Evolutionary conservation across 2,329 filamentous ascomycete genomes (phyloP), one percentile per base, ranked within the genome.

Genomic region (Sporothrix brasiliensis): DNA sequence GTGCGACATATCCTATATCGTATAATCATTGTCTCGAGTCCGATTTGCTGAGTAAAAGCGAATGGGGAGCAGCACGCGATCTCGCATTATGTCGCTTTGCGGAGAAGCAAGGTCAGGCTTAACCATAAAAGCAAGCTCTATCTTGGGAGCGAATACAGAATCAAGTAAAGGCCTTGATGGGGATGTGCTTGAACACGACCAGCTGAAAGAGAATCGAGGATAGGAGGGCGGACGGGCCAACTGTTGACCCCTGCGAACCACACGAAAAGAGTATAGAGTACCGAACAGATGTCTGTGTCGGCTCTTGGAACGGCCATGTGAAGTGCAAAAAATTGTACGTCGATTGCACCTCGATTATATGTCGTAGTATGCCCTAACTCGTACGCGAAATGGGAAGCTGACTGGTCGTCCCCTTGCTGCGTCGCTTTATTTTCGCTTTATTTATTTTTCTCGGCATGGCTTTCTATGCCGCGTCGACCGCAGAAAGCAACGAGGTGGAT

Each of bases 181-280:
- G 67, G 47, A 9, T 41, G 50, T 44, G 34, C 44, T 11, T 27
- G 24, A n/a, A 41, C 50, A 54, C 30, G 39, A 56, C 66, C 63
- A 67, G 63, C 49, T 66, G 66, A 39, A 58, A 9, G 27, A 44
- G 49, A 69, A 39, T 52, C 67, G 47, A 30, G 14, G 54, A 24
- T 49, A 39, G 50, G 66, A 39, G 34, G 60, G 30, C 47, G 70
- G 47, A 60, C 67, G 53, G 61, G 27, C 63, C 68, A 63, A 30
- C 58, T 52, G 61, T 47, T 72, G 70, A 61, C 27, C 68, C 68
- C 14, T 30, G 53, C 67, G 61, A 69, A 58, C 68, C 70, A 71
- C 11, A 54, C 19, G 44, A 52, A 34, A 47, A 30, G 39, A 58
- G 24, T 21, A 19, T 41, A 44, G 61, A 58, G 34, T 27, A 21